Conservation (phyloP, 2,329 filamentous ascomycete genomes). For the Alternaria sp. region DNA sequence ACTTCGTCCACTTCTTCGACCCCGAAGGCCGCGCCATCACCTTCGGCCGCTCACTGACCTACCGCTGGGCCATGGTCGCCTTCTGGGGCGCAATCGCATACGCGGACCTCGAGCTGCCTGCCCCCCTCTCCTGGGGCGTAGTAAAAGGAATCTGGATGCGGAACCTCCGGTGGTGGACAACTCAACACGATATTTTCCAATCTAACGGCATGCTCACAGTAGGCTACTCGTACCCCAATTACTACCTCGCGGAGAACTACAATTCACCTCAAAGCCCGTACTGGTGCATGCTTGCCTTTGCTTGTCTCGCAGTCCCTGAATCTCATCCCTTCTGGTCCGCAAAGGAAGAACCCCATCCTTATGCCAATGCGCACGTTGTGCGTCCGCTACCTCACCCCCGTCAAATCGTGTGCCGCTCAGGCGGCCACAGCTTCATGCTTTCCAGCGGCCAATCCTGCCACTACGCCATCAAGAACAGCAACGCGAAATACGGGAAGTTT, state of each 20-base stretch:
- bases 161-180: conserved; percentile 81
- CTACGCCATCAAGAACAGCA: conserved; percentile 80
- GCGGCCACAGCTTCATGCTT: conserved; percentile 77
- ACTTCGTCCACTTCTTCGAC: conserved; percentile 79
- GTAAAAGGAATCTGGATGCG: conserved; percentile 77
- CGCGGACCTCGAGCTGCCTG: conserved; percentile 74
- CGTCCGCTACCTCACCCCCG: conserved; percentile 70
- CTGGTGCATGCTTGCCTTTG: conserved; percentile 81
- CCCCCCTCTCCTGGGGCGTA: conserved; percentile 77
- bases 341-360: conserved; percentile 66
- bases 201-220: conserved; percentile 75
- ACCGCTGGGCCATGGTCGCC: conserved; percentile 84
- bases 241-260: conserved; percentile 83
- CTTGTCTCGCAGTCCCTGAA: conserved; percentile 72
- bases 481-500: conserved; percentile 82
- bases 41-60: conserved; percentile 78
- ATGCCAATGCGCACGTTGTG: conserved; percentile 61
- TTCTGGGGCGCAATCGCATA: conserved; percentile 83
- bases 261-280: conserved; percentile 77
- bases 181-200: conserved; percentile 75
- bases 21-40: conserved; percentile 73
- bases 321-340: conserved; percentile 78
- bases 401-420: conserved; percentile 73
- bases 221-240: conserved; percentile 80
- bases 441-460: conserved; percentile 77